phyloP scores from a whole-genome alignment of 352 stramenopile species.

The Pythium volutum region DNA sequence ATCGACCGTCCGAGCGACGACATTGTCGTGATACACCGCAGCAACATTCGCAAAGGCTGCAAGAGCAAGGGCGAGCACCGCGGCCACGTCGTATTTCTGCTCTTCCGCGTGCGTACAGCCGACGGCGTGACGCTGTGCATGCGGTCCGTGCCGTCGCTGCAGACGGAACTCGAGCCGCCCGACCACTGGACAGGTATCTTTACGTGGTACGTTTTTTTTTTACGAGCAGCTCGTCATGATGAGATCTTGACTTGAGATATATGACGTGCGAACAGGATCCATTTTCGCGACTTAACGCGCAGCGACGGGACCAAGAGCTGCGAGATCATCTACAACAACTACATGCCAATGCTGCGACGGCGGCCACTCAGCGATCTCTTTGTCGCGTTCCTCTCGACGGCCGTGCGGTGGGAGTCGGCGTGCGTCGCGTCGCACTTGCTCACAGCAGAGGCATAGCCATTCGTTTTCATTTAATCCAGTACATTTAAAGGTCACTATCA shows the following conservation, averaged over 20 bases:
- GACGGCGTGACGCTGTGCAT: slow-evolving; percentile 61
- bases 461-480: slow-evolving; percentile 1
- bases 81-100: slow-evolving; percentile 52
- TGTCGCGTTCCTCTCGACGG: slow-evolving; percentile 58
- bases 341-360: slow-evolving; percentile 34
- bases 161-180: slow-evolving; percentile 8
- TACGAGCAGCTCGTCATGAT: not conserved
- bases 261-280: slow-evolving; percentile 14
- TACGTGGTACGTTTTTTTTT: slow-evolving; percentile 15
- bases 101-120: slow-evolving; percentile 60
- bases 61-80: slow-evolving; percentile 28
- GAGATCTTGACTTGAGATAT: no score
- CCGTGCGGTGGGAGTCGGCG: slow-evolving; percentile 57
- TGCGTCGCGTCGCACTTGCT: slow-evolving; percentile 47
- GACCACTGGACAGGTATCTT: slow-evolving; percentile 22
- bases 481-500: not conserved
- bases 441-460: not conserved
- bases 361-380: slow-evolving; percentile 33
- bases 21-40: slow-evolving; percentile 46
- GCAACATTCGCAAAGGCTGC: slow-evolving; percentile 37
- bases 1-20: slow-evolving; percentile 64
- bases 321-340: slow-evolving; percentile 24
- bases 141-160: slow-evolving; percentile 30
- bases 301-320: slow-evolving; percentile 1
- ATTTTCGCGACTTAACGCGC: slow-evolving; percentile 7